phyloP scores from a whole-genome alignment of 139 green algal genomes.

The Coccomyxa sp. region DNA sequence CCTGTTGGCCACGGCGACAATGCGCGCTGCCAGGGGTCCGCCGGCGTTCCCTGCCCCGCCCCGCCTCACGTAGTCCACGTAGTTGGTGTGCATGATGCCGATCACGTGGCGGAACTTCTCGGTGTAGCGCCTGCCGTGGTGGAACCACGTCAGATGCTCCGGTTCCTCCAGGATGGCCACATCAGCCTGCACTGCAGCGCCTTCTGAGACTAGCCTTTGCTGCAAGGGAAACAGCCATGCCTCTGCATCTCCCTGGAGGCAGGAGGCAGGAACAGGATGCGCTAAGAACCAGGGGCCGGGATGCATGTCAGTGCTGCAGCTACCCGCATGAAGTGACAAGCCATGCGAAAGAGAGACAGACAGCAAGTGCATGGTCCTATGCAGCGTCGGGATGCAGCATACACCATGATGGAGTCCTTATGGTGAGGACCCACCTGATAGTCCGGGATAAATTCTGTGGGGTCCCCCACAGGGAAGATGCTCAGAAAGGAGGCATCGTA shows the following conservation, averaged over 20 bases:
- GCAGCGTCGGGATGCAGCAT: too few relatives aligned
- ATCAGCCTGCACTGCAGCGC: constrained; percentile 49
- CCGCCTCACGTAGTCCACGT: constrained; percentile 8
- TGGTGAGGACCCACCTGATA: constrained; percentile 35
- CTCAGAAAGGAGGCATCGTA: constrained; percentile 80
- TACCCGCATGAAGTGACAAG: too few relatives aligned
- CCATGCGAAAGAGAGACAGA: too few relatives aligned
- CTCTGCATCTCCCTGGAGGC: too few relatives aligned
- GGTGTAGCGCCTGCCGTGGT: constrained; percentile 91
- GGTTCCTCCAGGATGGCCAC: constrained; percentile 97
- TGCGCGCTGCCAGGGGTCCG: background rate
- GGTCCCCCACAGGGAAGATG: constrained; percentile 95
- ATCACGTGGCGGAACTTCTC: constrained; percentile 95
- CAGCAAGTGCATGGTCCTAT: too few relatives aligned
- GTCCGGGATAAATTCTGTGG: constrained; percentile 88
- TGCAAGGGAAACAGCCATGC: background rate
- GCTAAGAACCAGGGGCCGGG: too few relatives aligned
- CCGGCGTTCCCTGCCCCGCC: background rate
- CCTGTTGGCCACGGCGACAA: constrained; percentile 1
- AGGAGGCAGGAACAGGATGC: too few relatives aligned
- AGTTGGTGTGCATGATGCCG: constrained; percentile 98
- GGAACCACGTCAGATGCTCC: constrained; percentile 98
- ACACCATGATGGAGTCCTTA: background rate
- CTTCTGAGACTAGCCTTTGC: background rate
- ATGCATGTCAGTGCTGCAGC: too few relatives aligned